These are phyloP conservation scores for Citrus inodora DNA, from an alignment of 345 rosid genomes.

Conservation along the genomic window DNA sequence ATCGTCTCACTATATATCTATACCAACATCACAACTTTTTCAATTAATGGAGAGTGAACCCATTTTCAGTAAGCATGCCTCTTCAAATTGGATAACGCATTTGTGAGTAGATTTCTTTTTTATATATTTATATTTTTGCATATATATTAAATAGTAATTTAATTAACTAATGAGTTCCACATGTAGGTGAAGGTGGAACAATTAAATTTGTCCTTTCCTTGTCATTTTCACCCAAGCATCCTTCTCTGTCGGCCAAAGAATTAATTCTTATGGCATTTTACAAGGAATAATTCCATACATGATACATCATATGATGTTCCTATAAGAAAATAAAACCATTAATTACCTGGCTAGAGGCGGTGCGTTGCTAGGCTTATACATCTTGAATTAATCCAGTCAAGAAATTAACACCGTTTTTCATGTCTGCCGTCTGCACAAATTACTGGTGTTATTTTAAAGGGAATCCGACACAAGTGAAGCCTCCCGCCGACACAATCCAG, in stretches of 20 bases:
- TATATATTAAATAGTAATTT: not conserved
- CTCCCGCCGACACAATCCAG: not conserved
- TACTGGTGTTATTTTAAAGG: not conserved
- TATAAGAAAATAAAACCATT: not conserved
- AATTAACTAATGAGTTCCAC: not conserved
- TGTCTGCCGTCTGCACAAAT: not conserved
- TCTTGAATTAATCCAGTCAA: not conserved
- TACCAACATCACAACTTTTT: not conserved
- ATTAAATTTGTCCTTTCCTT: not conserved
- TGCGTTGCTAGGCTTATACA: not conserved
- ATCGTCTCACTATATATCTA: not conserved
- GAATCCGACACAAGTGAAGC: not conserved
- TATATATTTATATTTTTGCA: no score
- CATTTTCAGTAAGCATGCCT: not conserved
- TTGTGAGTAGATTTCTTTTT: not conserved
- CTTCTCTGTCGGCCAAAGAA: not conserved
- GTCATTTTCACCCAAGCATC: slow-evolving; percentile 8
- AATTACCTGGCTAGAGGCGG: no score
- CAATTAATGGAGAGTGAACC: not conserved
- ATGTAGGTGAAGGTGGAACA: not conserved
- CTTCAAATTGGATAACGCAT: not conserved
- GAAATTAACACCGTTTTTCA: not conserved
- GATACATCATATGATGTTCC: not conserved
- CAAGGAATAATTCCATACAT: not conserved
- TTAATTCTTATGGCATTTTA: not conserved